A percentile compares a stretch with the other conserved stretches of the same genome.
Conservation (phyloP, 768 basidiomycete genomes). For the Naganishia vishniacii region DNA sequence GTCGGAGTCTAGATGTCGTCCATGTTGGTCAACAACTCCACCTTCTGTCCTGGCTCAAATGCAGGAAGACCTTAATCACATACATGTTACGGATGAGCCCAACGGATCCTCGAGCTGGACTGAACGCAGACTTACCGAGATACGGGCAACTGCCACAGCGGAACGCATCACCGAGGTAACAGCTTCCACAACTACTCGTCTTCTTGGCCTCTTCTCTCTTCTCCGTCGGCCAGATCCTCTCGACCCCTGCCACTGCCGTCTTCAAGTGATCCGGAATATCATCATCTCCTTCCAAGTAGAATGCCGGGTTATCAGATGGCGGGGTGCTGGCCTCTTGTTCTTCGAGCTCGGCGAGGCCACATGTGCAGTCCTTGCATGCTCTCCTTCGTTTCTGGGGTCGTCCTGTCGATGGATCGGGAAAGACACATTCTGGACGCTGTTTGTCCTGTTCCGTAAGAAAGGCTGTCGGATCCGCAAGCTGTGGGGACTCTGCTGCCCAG, state of each 20-base stretch:
- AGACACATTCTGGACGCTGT: constrained; percentile 67
- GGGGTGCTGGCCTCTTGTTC: constrained; percentile 60
- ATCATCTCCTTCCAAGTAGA: constrained; percentile 58
- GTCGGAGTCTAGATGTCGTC: constrained; percentile 63
- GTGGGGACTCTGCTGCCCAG: constrained; percentile 71
- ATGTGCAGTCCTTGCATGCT: constrained; percentile 94
- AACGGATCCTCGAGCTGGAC: background rate
- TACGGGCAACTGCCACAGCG: constrained; percentile 94
- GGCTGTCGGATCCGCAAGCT: constrained; percentile 63
- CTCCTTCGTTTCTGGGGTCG: constrained; percentile 44
- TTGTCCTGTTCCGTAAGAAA: constrained; percentile 80
- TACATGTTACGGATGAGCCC: background rate
- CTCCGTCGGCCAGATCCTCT: constrained; percentile 46
- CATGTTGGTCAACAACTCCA: constrained; percentile 80
- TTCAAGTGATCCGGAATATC: constrained; percentile 45
- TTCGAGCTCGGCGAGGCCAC: constrained; percentile 91
- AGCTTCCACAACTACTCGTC: constrained; percentile 94
- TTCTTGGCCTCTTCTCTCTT: constrained; percentile 46
- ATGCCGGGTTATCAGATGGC: constrained; percentile 40
- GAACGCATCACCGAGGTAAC: constrained; percentile 97
- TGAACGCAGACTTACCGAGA: constrained; percentile 66
- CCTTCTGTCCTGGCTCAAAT: constrained; percentile 97
- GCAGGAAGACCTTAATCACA: constrained; percentile 73
- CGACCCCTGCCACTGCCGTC: constrained; percentile 42
- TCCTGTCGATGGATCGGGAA: constrained; percentile 33